Percentiles rank a stretch among this genome's conserved stretches.
These are phyloP conservation scores for Neonectria magnoliae DNA, from an alignment of 2,329 filamentous ascomycete genomes.

Conservation along the genomic window DNA sequence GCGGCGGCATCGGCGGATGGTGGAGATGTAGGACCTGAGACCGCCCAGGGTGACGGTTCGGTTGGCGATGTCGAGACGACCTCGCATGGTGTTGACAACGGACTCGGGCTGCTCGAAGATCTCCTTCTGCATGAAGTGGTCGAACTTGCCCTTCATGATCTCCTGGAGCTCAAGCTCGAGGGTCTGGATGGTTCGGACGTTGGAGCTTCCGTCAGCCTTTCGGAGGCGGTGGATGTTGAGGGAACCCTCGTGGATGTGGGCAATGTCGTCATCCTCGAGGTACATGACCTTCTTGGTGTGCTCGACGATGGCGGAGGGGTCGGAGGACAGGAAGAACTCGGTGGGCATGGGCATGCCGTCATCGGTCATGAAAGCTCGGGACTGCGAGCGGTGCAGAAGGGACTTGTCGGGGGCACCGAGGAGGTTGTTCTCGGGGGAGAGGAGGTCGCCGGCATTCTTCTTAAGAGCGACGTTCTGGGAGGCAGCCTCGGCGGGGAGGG, in stretches of 20 bases:
- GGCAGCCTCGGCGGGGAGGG: constrained; percentile 90
- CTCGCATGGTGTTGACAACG: constrained; percentile 99
- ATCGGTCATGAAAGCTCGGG: constrained; percentile 97
- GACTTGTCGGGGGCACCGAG: constrained; percentile 96
- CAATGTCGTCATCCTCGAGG: constrained; percentile 99
- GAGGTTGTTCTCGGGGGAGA: constrained; percentile 69
- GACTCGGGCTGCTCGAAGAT: constrained; percentile 99
- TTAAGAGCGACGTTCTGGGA: constrained; percentile 97
- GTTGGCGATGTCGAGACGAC: constrained; percentile 92
- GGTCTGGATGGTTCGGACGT: constrained; percentile 97
- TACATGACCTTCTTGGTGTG: constrained; percentile 99
- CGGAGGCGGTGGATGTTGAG: constrained; percentile 98
- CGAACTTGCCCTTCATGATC: constrained; percentile 99
- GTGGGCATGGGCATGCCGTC: constrained; percentile 98
- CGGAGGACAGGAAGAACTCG: constrained; percentile 99
- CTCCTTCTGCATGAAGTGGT: constrained; percentile 99
- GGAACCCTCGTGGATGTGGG: constrained; percentile 98
- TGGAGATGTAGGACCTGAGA: constrained; percentile 93
- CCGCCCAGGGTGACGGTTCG: constrained; percentile 96
- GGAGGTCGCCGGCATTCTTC: constrained; percentile 78
- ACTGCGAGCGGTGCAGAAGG: constrained; percentile 97
- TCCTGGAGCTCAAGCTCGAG: constrained; percentile 98
- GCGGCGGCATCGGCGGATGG: constrained; percentile 94
- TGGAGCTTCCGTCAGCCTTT: constrained; percentile 96
- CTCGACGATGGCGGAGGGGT: constrained; percentile 97